These are phyloP conservation scores for Hypoxylon perforatum DNA, from an alignment of 495 filamentous ascomycete species.

Conservation along the genomic window DNA sequence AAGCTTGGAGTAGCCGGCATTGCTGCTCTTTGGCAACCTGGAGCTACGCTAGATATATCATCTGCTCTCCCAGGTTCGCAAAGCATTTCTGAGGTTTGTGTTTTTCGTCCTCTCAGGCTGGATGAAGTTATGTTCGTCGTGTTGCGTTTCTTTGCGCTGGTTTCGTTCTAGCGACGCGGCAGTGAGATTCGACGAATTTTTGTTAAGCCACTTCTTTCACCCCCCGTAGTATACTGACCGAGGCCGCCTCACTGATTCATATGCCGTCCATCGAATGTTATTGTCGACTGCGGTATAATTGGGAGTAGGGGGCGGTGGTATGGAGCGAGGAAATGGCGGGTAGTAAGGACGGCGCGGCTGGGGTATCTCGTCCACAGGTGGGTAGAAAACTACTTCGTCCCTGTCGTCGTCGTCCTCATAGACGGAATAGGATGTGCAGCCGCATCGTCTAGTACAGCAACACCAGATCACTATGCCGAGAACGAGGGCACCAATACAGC, in stretches of 20 bases:
- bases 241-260: constrained; percentile 12
- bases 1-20: too few species aligned
- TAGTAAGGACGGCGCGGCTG: constrained; percentile 28
- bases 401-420: constrained; percentile 26
- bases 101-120: too few species aligned
- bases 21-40: too few species aligned
- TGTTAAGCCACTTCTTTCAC: not conserved
- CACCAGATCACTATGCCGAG: constrained; percentile 42
- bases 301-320: constrained; percentile 35
- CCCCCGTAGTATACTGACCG: constrained; percentile 15
- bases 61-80: too few species aligned
- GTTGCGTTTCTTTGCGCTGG: too few species aligned
- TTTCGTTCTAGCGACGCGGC: too few species aligned
- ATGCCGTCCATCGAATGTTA: constrained; percentile 25
- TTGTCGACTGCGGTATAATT: constrained; percentile 28
- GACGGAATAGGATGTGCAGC: constrained; percentile 25
- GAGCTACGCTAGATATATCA: too few species aligned
- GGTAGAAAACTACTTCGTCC: not conserved
- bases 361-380: constrained; percentile 1
- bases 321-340: constrained; percentile 39
- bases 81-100: too few species aligned
- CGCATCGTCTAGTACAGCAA: constrained; percentile 34
- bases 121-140: too few species aligned
- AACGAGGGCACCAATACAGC: constrained; percentile 34
- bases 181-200: too few species aligned